Evolutionary conservation across 1,139 yeast genomes (phyloP).

Genomic region (Yamadazyma epiphylla): DNA sequence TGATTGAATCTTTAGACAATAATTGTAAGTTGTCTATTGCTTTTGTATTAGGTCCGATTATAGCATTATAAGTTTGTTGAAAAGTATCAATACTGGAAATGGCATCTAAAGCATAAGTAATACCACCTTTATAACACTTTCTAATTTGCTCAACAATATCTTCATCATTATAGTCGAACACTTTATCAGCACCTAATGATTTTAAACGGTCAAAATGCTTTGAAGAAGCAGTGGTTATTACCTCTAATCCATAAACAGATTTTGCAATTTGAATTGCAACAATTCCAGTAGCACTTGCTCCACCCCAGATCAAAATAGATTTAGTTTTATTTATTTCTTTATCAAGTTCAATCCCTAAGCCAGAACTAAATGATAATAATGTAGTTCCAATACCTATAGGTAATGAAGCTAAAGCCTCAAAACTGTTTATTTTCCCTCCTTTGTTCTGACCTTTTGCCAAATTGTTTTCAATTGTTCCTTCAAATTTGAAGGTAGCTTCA

Average conservation of each 20-base stretch:
- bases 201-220: slow-evolving; percentile 15
- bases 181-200: slow-evolving; percentile 21
- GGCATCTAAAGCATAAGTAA: slow-evolving; percentile 20
- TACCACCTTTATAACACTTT: slow-evolving; percentile 11
- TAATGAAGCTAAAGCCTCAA: slow-evolving; percentile 6
- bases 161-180: slow-evolving; percentile 21
- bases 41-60: slow-evolving; percentile 19
- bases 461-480: slow-evolving; percentile 2
- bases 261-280: slow-evolving; percentile 27
- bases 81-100: slow-evolving; percentile 15
- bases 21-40: slow-evolving; percentile 7
- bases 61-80: slow-evolving; percentile 20
- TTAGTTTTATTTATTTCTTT: slow-evolving; percentile 23
- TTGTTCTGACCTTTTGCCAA: slow-evolving; percentile 2
- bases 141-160: slow-evolving; percentile 15
- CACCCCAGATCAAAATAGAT: slow-evolving; percentile 19
- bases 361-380: slow-evolving; percentile 25
- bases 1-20: slow-evolving; percentile 28
- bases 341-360: slow-evolving; percentile 19
- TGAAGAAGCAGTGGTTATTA: slow-evolving; percentile 23
- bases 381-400: slow-evolving; percentile 47
- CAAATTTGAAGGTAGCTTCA: slow-evolving; percentile 14
- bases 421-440: slow-evolving; percentile 1
- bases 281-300: slow-evolving; percentile 25
- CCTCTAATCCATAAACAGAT: slow-evolving; percentile 19